phyloP scores from a whole-genome alignment of 169 alveolate genomes.

The Plasmodium fragile region DNA sequence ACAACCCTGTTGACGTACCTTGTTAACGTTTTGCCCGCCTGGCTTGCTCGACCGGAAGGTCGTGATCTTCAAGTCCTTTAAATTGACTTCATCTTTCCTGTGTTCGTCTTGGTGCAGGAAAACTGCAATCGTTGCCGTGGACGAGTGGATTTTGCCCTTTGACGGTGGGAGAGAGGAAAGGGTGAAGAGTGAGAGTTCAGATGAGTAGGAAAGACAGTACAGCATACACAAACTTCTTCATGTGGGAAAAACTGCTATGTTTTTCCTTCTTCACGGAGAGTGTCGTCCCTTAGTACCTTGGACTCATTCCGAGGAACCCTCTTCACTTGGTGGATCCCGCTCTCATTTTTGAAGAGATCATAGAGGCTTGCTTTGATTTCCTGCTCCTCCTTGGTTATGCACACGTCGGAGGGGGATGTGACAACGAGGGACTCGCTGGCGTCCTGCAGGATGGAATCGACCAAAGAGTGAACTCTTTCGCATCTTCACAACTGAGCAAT shows the following conservation, averaged over 20 bases:
- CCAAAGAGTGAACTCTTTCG: not conserved
- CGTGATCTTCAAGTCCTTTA: conserved; percentile 80
- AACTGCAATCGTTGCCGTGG: conserved; percentile 88
- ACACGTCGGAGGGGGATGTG: conserved; percentile 5
- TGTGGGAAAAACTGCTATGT: not conserved
- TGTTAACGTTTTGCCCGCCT: conserved; percentile 88
- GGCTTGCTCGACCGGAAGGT: conserved; percentile 87
- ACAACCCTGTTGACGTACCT: conserved; percentile 62
- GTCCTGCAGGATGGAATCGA: conserved; percentile 9
- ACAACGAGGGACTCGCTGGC: conserved; percentile 24
- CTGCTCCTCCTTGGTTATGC: conserved; percentile 33
- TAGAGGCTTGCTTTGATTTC: conserved; percentile 71
- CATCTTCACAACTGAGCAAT: not conserved
- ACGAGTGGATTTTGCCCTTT: conserved; percentile 85
- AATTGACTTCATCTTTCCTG: conserved; percentile 66
- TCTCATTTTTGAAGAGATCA: conserved; percentile 82
- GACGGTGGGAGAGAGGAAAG: not conserved
- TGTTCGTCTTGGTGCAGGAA: conserved; percentile 73
- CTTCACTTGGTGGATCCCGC: conserved; percentile 87
- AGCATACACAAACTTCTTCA: not conserved
- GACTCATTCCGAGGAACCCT: conserved; percentile 84
- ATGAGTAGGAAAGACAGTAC: not conserved
- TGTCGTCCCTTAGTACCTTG: conserved; percentile 44
- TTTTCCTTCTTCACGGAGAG: not conserved
- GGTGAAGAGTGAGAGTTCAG: not conserved